Evolutionary conservation across 106 monocot genomes (phyloP).

Genomic region (Acanthochlamys bracteata): DNA sequence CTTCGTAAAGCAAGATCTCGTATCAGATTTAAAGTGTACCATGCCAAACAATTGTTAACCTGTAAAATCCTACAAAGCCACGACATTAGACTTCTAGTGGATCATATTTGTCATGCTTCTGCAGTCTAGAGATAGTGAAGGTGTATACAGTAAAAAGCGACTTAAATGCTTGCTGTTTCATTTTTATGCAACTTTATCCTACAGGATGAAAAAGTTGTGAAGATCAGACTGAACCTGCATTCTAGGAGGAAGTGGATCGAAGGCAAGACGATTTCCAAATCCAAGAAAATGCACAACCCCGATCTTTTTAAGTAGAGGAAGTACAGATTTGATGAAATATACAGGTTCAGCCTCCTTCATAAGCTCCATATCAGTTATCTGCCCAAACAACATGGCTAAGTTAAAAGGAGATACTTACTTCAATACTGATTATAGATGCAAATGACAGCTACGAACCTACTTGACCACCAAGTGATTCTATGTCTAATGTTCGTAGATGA

Average conservation of each 20-base stretch:
- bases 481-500: constrained; percentile 51
- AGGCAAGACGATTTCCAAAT: constrained; percentile 83
- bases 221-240: constrained; percentile 72
- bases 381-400: constrained; percentile 4
- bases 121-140: too few relatives aligned
- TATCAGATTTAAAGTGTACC: too few relatives aligned
- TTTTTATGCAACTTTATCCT: too few relatives aligned
- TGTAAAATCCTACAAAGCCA: too few relatives aligned
- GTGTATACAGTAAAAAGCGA: too few relatives aligned
- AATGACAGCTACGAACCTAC: constrained; percentile 20
- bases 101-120: too few relatives aligned
- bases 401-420: background rate
- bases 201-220: too few relatives aligned
- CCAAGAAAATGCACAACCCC: constrained; percentile 84
- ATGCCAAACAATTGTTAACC: too few relatives aligned
- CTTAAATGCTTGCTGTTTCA: too few relatives aligned
- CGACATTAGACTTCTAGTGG: too few relatives aligned
- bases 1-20: too few relatives aligned
- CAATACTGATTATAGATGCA: background rate
- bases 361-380: constrained; percentile 82
- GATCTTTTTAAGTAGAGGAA: constrained; percentile 57
- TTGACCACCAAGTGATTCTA: constrained; percentile 80
- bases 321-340: constrained; percentile 45
- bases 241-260: constrained; percentile 63
- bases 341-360: constrained; percentile 65